Base-by-base conservation (phyloP, 2,329 filamentous ascomycete genomes). In the Colletotrichum melonis region DNA sequence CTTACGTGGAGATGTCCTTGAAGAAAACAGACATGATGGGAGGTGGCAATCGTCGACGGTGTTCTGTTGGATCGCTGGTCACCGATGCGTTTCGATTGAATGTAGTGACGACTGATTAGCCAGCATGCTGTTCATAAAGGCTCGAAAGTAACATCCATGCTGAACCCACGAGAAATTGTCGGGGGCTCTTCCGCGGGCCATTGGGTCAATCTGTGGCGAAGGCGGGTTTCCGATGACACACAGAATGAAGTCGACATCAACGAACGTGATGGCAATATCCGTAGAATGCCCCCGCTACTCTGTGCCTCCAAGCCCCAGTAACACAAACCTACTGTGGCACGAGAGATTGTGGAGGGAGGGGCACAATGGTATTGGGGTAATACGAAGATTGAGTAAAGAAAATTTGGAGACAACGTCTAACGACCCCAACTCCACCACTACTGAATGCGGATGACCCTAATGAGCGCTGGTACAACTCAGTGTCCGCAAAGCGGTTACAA, bases 11-110 rank as follows among this genome's bases (percentile, higher is more conserved):
- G 57, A 84, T 81, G 12, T 83, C 80, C 22, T 83, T 84, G 76
- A 83, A 83, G 72, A 83, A 83, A 2, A 83, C 82, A 1, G 82
- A 83, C 82, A 83, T 83, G 30, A 19, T 75, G 56, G 38, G 46
- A 42, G 26, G n/a, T 19, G 58, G 19, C 26, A 5, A 30, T 22
- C 14, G 52, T 8, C n/a, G 6, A 57, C 5, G 28, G 3, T 52
- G 11, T 42, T 32, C 42, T 52, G 26, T 12, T 11, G 7, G 22
- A 9, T 62, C 32, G 24, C 35, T 28, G 35, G 42, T 30, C 62
- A 30, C 19, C 26, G 42, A 26, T 7, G 24, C 58, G 54, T 63
- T 55, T 4, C 35, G 19, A 19, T 32, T 19, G 42, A 14, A 30
- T 42, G 54, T 12, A 7, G 22, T 19, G 16, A 19, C 12, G 38